Percentiles rank a stretch among this genome's conserved stretches.
These are phyloP conservation scores for Trichoderma lentiforme DNA, from an alignment of 2,329 filamentous ascomycete genomes.

Conservation along the genomic window DNA sequence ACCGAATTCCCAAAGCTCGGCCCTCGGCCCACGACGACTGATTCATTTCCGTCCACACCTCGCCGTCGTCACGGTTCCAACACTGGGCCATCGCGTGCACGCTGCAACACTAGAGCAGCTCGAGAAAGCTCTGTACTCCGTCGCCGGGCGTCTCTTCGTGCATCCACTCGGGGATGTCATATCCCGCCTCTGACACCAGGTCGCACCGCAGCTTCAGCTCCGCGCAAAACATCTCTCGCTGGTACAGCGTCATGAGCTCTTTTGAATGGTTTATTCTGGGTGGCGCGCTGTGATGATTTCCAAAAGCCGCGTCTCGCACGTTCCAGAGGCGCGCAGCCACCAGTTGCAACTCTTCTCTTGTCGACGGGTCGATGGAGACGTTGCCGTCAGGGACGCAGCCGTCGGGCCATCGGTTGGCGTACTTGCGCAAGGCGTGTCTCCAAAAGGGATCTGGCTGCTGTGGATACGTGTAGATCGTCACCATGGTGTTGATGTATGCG, in stretches of 20 bases:
- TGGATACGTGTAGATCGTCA: neutral
- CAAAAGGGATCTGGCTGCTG: neutral
- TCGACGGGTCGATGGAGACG: neutral
- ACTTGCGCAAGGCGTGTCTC: slow-evolving; percentile 1
- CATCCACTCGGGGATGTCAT: slow-evolving; percentile 1
- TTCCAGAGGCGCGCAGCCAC: neutral
- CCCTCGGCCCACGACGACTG: neutral
- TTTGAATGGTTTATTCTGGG: neutral
- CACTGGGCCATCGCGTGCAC: neutral
- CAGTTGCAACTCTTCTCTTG: neutral
- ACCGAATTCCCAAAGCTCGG: neutral
- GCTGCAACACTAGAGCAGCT: slow-evolving; percentile 15
- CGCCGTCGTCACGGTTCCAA: neutral
- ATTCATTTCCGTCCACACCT: slow-evolving; percentile 8
- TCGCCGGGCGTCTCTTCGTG: neutral
- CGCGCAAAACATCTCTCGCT: slow-evolving; percentile 9
- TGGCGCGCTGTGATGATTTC: neutral
- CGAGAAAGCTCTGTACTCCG: slow-evolving; percentile 12
- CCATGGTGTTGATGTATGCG: neutral
- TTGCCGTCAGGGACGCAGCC: neutral
- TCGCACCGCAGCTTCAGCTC: slow-evolving; percentile 17
- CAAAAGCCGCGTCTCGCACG: neutral
- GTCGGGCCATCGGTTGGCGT: slow-evolving; percentile 5
- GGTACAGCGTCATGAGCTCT: slow-evolving; percentile 3
- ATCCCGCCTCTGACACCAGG: neutral